Conservation (phyloP, 1,139 yeast genomes). For the Meyerozyma guilliermondii region DNA sequence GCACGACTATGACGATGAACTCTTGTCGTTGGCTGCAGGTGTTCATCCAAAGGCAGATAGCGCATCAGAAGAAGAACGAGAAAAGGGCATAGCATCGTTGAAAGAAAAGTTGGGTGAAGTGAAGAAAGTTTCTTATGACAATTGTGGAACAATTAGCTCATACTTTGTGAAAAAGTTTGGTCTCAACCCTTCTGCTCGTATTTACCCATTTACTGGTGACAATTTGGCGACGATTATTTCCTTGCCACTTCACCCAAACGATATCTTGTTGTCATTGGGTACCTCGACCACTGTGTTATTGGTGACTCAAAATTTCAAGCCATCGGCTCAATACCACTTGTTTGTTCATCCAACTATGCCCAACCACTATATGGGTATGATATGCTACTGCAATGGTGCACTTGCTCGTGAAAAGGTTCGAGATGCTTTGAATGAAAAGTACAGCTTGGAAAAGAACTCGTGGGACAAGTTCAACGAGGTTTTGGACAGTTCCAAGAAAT, state of each 20-base stretch:
- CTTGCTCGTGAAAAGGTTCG: conserved; percentile 77
- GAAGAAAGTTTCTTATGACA: conserved; percentile 39
- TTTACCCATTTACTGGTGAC: conserved; percentile 82
- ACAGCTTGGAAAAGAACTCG: conserved; percentile 25
- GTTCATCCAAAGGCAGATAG: conserved; percentile 14
- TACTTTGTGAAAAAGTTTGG: conserved; percentile 69
- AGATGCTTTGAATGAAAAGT: conserved; percentile 52
- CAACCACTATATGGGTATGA: conserved; percentile 86
- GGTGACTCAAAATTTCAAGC: conserved; percentile 71
- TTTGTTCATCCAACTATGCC: conserved; percentile 83
- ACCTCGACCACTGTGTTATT: conserved; percentile 85
- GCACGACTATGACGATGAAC: conserved; percentile 46
- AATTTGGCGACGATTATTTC: conserved; percentile 86
- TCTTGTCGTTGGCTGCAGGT: conserved; percentile 33
- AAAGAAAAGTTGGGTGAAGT: conserved; percentile 48
- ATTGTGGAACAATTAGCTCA: conserved; percentile 41
- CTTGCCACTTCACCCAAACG: conserved; percentile 70
- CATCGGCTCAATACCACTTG: conserved; percentile 79
- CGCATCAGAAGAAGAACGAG: conserved; percentile 13
- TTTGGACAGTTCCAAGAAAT: conserved; percentile 32
- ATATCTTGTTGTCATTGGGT: conserved; percentile 77
- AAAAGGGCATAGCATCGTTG: conserved; percentile 33
- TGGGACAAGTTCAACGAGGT: conserved; percentile 70
- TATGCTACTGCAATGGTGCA: conserved; percentile 89
- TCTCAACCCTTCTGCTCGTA: conserved; percentile 43